Conservation (phyloP, 2,329 filamentous ascomycete species). For the Cladosporium sp. region DNA sequence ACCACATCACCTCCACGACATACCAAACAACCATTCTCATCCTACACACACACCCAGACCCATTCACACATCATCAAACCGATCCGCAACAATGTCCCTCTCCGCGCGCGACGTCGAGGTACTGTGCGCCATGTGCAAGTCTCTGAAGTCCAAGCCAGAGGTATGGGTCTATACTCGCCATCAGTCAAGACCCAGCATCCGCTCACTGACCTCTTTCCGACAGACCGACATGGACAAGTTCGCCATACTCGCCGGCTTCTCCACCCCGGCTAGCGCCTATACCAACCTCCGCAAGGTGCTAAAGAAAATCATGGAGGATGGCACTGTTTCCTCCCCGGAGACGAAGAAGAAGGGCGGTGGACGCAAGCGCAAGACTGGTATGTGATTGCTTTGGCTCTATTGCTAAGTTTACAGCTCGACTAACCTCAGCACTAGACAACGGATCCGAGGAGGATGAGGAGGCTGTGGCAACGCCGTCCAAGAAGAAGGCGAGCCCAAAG, state of each 20-base stretch:
- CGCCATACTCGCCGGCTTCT: conserved; percentile 3
- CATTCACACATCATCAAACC: background rate
- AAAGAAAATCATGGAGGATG: conserved; percentile 5
- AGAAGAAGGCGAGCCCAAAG: background rate
- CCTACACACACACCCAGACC: no score
- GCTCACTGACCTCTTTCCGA: background rate
- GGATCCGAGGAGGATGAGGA: background rate
- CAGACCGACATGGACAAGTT: conserved; percentile 9
- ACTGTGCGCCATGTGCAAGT: conserved; percentile 1
- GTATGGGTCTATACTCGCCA: background rate
- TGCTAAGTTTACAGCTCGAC: background rate
- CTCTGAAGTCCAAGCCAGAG: conserved; percentile 3
- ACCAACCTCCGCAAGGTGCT: conserved; percentile 1
- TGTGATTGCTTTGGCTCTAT: background rate
- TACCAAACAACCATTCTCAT: no score
- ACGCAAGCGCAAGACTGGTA: conserved; percentile 9
- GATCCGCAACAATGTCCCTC: conserved; percentile 1
- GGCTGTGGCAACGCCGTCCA: background rate
- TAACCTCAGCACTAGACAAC: background rate
- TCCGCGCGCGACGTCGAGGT: conserved; percentile 5
- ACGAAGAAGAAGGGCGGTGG: background rate
- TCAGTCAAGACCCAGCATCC: no score
- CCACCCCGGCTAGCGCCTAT: background rate
- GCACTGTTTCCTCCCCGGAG: background rate
- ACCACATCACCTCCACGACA: no score